A percentile compares a stretch with the other conserved stretches of the same genome.
Evolutionary conservation across 2,329 filamentous ascomycete species (phyloP).

Genomic region (Pseudomassariella vexata): DNA sequence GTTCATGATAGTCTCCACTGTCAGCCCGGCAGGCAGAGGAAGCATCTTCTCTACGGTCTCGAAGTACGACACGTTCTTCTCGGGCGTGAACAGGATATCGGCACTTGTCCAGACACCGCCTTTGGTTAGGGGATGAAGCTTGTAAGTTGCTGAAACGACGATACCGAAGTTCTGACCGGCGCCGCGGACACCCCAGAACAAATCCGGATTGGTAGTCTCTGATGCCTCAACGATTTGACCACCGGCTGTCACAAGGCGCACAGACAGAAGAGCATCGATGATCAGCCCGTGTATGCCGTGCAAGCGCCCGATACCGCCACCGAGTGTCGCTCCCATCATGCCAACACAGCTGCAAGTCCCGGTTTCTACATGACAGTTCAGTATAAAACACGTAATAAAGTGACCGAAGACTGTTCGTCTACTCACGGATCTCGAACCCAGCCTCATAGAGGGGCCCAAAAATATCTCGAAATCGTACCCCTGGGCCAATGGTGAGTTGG

Average conservation of each 20-base stretch:
- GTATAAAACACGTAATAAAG: too few relatives aligned
- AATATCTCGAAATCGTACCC: constrained; percentile 5
- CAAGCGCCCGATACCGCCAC: constrained; percentile 16
- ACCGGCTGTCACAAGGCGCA: constrained; percentile 16
- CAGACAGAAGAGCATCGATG: constrained; percentile 21
- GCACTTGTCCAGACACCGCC: not conserved
- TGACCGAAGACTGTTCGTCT: not conserved
- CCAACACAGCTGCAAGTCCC: constrained; percentile 11
- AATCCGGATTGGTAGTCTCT: constrained; percentile 6
- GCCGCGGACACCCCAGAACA: constrained; percentile 11
- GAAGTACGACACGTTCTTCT: too few relatives aligned
- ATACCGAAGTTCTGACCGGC: constrained; percentile 12
- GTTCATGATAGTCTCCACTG: too few relatives aligned
- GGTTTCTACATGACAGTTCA: too few relatives aligned
- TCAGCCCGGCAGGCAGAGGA: too few relatives aligned
- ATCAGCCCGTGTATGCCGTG: constrained; percentile 16
- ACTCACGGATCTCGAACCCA: constrained; percentile 15
- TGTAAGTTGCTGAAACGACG: constrained; percentile 1
- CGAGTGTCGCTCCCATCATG: constrained; percentile 14
- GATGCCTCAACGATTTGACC: constrained; percentile 14
- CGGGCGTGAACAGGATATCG: constrained; percentile 7
- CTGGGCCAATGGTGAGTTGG: constrained; percentile 12
- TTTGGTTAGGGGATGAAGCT: constrained; percentile 3
- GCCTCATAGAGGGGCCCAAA: constrained; percentile 8
- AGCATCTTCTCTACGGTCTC: too few relatives aligned